Evolutionary conservation across 2,329 filamentous ascomycete species (phyloP).

Genomic region (Gnomoniopsis smithogilvyi): DNA sequence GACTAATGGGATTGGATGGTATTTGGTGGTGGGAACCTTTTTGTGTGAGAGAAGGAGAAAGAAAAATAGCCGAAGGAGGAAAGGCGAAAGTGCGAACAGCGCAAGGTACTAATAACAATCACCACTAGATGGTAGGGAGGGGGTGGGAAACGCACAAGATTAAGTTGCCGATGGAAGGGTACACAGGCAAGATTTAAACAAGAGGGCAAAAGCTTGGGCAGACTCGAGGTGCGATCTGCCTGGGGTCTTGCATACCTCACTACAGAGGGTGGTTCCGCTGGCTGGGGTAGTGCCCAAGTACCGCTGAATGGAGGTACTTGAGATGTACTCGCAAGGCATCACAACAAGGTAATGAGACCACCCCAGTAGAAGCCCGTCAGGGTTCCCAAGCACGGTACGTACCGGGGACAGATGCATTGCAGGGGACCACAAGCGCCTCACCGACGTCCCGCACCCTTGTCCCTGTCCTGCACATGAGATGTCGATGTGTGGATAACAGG

Average conservation of each 20-base stretch:
- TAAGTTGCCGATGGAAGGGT: constrained; percentile 12
- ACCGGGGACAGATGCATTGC: neutral
- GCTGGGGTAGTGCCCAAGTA: neutral
- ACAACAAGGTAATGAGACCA: neutral
- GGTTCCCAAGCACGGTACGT: neutral
- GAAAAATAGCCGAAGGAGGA: neutral
- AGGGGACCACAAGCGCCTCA: constrained; percentile 14
- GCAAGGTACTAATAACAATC: constrained; percentile 15
- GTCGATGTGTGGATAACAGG: constrained; percentile 18
- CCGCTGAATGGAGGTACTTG: neutral
- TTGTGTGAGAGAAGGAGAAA: neutral
- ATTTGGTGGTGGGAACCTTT: neutral
- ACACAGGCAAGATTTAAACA: constrained; percentile 16
- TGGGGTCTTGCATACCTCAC: constrained; percentile 11
- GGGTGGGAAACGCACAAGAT: constrained; percentile 2
- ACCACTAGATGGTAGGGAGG: constrained; percentile 10
- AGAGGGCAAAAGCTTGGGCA: constrained; percentile 12
- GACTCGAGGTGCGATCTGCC: constrained; percentile 17
- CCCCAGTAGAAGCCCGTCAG: neutral
- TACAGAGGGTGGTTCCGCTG: neutral
- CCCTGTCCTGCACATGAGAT: constrained; percentile 15
- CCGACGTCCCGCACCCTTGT: constrained; percentile 11
- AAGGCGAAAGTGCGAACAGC: constrained; percentile 4
- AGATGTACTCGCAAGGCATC: constrained; percentile 1
- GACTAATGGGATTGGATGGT: neutral